Conservation (phyloP, 352 stramenopile genomes). For the Phytophthora fragariaefolia region DNA sequence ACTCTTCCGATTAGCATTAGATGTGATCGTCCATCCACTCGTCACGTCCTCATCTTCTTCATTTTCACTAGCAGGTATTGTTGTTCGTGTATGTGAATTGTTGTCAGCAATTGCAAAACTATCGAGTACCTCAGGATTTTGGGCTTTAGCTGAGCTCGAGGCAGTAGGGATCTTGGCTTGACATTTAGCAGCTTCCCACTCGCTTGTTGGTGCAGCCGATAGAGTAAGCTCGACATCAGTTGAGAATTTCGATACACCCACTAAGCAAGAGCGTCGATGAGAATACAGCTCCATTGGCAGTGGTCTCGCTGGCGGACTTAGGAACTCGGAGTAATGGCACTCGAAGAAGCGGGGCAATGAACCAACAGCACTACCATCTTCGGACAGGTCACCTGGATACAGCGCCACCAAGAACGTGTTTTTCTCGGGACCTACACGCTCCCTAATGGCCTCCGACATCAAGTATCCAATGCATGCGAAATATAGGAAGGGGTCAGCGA, state of each 20-base stretch:
- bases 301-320: conserved; percentile 24
- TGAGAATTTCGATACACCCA: conserved; percentile 62
- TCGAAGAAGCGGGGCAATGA: conserved; percentile 79
- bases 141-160: conserved; percentile 3
- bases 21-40: conserved; percentile 39
- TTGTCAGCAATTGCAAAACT: conserved; percentile 6
- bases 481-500: conserved; percentile 65
- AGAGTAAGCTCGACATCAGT: conserved; percentile 56
- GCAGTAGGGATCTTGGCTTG: conserved; percentile 43
- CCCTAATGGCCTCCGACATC: conserved; percentile 58
- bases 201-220: conserved; percentile 34
- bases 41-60: conserved; percentile 20
- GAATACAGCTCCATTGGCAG: conserved; percentile 51
- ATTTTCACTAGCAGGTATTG: conserved; percentile 1
- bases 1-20: conserved; percentile 18
- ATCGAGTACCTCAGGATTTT: conserved; percentile 1
- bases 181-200: conserved; percentile 48
- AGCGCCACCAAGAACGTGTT: conserved; percentile 77
- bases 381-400: conserved; percentile 42
- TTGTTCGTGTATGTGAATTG: not conserved
- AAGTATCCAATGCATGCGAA: conserved; percentile 66
- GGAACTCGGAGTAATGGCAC: conserved; percentile 48
- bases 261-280: conserved; percentile 51
- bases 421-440: conserved; percentile 54
- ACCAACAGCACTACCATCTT: conserved; percentile 21